These are phyloP conservation scores for Candolleomyces efflorescens DNA, from an alignment of 768 basidiomycete species.

Conservation along the genomic window DNA sequence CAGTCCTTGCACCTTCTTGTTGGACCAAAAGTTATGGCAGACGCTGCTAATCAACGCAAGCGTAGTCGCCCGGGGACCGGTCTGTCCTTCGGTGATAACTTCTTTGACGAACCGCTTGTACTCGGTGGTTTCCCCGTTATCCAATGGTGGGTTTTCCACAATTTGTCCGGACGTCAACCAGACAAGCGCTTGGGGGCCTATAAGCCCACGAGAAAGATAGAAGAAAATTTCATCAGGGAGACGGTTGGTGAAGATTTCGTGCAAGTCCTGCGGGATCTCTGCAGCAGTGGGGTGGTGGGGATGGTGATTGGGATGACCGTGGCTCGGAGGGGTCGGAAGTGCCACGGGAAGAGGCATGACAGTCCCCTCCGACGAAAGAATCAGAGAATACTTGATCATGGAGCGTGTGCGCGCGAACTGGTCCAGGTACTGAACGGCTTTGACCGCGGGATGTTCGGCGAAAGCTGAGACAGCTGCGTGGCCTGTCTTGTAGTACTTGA, in stretches of 20 bases:
- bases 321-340: slow-evolving; percentile 44
- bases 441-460: slow-evolving; percentile 79
- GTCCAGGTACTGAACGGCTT: slow-evolving; percentile 75
- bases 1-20: slow-evolving; percentile 62
- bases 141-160: slow-evolving; percentile 82
- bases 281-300: slow-evolving; percentile 74
- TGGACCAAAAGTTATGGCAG: slow-evolving; percentile 76
- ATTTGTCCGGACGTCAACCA: slow-evolving; percentile 91
- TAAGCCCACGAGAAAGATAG: slow-evolving; percentile 88
- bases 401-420: slow-evolving; percentile 85
- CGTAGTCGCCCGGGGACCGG: slow-evolving; percentile 87
- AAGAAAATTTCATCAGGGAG: slow-evolving; percentile 96
- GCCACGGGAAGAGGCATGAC: slow-evolving; percentile 81
- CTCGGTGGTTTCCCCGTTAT: slow-evolving; percentile 93
- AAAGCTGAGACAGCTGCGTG: slow-evolving; percentile 74
- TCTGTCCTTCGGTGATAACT: slow-evolving; percentile 92
- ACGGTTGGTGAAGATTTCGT: slow-evolving; percentile 92
- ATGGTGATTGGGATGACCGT: slow-evolving; percentile 46
- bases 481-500: slow-evolving; percentile 90
- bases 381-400: slow-evolving; percentile 88
- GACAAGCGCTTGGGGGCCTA: slow-evolving; percentile 87
- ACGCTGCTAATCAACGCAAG: slow-evolving; percentile 85
- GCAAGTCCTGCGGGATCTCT: slow-evolving; percentile 87
- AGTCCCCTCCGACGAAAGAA: slow-evolving; percentile 82
- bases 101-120: slow-evolving; percentile 95